These are phyloP conservation scores for Ambrosia artemisiifolia DNA, from an alignment of 129 eudicot species.

Conservation along the genomic window DNA sequence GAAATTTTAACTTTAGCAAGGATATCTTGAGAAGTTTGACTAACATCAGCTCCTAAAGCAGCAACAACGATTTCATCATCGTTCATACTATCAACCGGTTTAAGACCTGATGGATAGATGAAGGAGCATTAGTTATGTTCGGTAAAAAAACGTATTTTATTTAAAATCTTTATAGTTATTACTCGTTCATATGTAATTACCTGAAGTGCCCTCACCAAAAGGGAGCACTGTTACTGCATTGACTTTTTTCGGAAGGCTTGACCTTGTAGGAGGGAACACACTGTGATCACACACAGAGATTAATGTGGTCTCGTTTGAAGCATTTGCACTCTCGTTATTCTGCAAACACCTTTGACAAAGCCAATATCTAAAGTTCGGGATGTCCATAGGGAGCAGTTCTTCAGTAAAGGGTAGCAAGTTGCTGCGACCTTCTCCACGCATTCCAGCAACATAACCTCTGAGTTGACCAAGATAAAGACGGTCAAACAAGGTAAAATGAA, in stretches of 20 bases:
- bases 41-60: background rate
- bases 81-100: conserved; percentile 9
- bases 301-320: conserved; percentile 22
- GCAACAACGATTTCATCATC: conserved; percentile 9
- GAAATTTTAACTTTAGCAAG: background rate
- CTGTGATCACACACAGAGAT: conserved; percentile 15
- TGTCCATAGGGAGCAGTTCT: conserved; percentile 57
- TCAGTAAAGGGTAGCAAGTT: conserved; percentile 44
- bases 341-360: conserved; percentile 38
- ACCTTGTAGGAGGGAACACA: conserved; percentile 21
- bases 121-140: conserved; percentile 21
- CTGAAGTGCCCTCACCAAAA: conserved; percentile 36
- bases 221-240: conserved; percentile 16
- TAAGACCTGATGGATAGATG: conserved; percentile 14
- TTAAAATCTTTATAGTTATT: background rate
- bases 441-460: conserved; percentile 78
- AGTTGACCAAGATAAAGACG: conserved; percentile 21
- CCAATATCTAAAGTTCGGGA: conserved; percentile 64
- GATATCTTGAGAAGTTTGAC: conserved; percentile 15
- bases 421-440: conserved; percentile 48
- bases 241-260: background rate
- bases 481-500: conserved; percentile 1
- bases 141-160: background rate
- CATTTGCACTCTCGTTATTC: conserved; percentile 29
- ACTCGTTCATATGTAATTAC: conserved; percentile 1